Conservation (phyloP, 176 grass and related monocot genomes). For the Themeda triandra region DNA sequence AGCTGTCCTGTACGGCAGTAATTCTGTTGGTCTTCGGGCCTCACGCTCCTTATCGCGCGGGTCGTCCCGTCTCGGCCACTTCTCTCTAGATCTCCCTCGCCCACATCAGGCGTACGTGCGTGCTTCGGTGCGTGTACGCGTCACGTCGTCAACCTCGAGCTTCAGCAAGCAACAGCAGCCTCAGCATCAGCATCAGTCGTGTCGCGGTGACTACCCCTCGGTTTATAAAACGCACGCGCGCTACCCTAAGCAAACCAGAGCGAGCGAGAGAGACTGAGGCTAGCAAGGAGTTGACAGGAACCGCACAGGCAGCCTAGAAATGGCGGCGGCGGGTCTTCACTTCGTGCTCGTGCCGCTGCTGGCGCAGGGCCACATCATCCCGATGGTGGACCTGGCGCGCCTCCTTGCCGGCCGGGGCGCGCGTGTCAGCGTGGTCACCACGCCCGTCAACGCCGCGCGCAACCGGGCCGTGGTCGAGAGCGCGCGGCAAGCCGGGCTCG, state of each 20-base stretch:
- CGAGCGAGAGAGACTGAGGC: no score
- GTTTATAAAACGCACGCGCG: background rate
- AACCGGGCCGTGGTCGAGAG: conserved; percentile 19
- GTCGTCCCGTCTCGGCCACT: background rate
- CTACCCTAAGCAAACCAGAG: background rate
- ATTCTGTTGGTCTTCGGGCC: no score
- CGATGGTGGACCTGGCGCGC: conserved; percentile 47
- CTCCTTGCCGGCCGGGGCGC: conserved; percentile 40
- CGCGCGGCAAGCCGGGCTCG: conserved; percentile 1
- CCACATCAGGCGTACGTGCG: background rate
- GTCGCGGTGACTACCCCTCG: background rate
- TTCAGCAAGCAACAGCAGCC: no score
- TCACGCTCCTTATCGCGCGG: no score
- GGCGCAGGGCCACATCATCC: conserved; percentile 60
- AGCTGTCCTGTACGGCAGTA: no score
- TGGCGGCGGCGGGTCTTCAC: conserved; percentile 21
- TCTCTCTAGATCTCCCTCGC: background rate
- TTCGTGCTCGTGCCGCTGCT: conserved; percentile 48
- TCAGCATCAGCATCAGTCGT: background rate
- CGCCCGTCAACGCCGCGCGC: conserved; percentile 45
- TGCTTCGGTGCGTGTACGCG: background rate
- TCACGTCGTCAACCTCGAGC: background rate
- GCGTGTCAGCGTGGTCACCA: conserved; percentile 40
- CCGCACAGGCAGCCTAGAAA: background rate
- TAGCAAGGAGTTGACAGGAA: background rate